These are phyloP conservation scores for Protomyces inouyei DNA, from an alignment of 1,139 yeast species.

Conservation along the genomic window DNA sequence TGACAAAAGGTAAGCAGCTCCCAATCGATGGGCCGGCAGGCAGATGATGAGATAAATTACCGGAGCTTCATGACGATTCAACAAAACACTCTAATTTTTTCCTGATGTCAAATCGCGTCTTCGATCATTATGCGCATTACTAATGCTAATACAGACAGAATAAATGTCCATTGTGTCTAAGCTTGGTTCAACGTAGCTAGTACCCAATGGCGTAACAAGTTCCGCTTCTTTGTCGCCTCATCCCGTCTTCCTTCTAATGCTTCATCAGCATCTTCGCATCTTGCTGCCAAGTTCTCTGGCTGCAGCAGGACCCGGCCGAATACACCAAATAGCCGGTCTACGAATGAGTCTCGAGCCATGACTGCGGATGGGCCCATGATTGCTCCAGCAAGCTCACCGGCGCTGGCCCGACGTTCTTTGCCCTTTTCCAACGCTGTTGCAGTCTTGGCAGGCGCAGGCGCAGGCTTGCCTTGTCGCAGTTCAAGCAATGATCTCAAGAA, in stretches of 20 bases:
- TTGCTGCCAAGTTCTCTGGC: background rate
- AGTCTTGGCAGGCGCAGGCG: background rate
- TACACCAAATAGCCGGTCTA: background rate
- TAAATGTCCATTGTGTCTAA: background rate
- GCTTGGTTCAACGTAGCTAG: background rate
- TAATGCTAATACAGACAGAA: background rate
- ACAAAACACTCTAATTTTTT: background rate
- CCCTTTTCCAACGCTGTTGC: too few species aligned
- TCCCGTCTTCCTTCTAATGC: background rate
- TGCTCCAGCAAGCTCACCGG: background rate
- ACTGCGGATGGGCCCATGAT: background rate
- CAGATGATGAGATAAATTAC: background rate
- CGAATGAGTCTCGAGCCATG: background rate
- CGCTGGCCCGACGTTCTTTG: background rate
- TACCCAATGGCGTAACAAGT: background rate
- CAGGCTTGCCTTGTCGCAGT: slow-evolving; percentile 8
- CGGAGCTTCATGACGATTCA: background rate
- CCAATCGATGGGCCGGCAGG: background rate
- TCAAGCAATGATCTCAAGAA: slow-evolving; percentile 6
- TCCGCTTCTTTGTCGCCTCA: background rate
- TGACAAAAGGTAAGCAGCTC: background rate
- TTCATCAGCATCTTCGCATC: background rate
- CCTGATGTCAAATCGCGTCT: background rate
- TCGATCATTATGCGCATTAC: background rate
- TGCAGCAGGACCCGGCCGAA: background rate